phyloP scores from a whole-genome alignment of 805 yeast genomes.

The Zygoascus ofunaensis region DNA sequence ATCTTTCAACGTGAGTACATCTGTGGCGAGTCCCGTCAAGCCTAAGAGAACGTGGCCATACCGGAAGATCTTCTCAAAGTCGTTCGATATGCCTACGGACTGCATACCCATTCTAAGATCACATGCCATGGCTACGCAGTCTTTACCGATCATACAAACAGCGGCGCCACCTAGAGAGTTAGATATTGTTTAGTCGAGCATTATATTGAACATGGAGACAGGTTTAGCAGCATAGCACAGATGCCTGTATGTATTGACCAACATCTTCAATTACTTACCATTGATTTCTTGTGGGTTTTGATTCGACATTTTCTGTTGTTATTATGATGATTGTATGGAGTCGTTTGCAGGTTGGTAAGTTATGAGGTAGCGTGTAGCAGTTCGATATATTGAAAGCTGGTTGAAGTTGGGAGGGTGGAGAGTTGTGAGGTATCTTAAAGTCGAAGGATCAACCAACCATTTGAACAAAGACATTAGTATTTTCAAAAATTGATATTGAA shows the following conservation, averaged over 20 bases:
- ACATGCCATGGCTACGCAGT: conserved; percentile 95
- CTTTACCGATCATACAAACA: conserved; percentile 98
- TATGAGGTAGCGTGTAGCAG: no score
- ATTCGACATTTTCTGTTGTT: conserved; percentile 25
- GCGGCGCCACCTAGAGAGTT: conserved; percentile 70
- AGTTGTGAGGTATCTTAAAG: no score
- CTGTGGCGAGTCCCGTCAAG: conserved; percentile 91
- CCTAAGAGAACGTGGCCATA: conserved; percentile 76
- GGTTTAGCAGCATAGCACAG: background rate
- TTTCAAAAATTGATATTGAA: no score
- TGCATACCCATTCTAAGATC: conserved; percentile 92
- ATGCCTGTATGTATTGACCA: background rate
- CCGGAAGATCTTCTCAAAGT: conserved; percentile 85
- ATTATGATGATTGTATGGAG: background rate
- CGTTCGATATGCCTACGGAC: conserved; percentile 82
- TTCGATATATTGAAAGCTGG: no score
- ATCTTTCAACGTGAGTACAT: conserved; percentile 75
- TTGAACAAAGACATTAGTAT: no score
- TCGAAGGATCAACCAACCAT: no score
- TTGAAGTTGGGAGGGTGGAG: no score
- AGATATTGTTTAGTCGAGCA: background rate
- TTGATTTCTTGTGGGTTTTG: conserved; percentile 33
- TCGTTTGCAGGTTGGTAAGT: no score
- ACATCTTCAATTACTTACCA: conserved; percentile 15
- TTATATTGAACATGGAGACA: background rate